phyloP scores from a whole-genome alignment of 306 rosid species.

The Dalbergia oliveri region DNA sequence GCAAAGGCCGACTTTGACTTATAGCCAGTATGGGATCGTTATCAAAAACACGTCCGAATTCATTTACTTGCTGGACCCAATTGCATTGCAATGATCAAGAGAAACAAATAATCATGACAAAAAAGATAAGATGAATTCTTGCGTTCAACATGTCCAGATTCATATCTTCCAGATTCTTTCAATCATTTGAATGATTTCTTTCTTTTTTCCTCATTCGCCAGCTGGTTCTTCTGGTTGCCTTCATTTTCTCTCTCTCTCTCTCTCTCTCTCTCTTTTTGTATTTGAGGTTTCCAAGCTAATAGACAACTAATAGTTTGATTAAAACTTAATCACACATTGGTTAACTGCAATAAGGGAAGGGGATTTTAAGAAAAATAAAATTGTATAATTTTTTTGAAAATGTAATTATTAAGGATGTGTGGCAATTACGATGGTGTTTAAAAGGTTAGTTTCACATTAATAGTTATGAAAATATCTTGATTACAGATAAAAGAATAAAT shows the following conservation, averaged over 20 bases:
- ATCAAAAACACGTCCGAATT: conserved; percentile 4
- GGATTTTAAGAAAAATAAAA: no score
- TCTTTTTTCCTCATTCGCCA: background rate
- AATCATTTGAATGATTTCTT: background rate
- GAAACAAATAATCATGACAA: no score
- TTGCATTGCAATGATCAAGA: background rate
- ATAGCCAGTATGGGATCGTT: background rate
- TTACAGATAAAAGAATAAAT: no score
- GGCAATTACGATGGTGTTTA: no score
- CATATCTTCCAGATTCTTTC: conserved; percentile 3
- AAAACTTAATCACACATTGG: background rate
- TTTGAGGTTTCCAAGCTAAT: background rate
- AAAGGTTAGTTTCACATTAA: no score
- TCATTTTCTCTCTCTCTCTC: background rate
- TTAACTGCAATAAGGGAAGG: background rate
- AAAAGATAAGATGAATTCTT: background rate
- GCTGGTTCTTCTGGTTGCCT: background rate
- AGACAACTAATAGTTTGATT: background rate
- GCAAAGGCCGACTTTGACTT: background rate
- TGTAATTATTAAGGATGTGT: no score
- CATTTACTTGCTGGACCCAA: background rate
- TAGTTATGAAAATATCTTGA: no score
- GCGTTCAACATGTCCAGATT: background rate
- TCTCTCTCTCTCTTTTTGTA: no score
- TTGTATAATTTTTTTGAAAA: no score